Percentiles rank a stretch among this genome's conserved stretches.
phyloP scores from a whole-genome alignment of 2,329 filamentous ascomycete species.

The Dactylellina haptotyla region DNA sequence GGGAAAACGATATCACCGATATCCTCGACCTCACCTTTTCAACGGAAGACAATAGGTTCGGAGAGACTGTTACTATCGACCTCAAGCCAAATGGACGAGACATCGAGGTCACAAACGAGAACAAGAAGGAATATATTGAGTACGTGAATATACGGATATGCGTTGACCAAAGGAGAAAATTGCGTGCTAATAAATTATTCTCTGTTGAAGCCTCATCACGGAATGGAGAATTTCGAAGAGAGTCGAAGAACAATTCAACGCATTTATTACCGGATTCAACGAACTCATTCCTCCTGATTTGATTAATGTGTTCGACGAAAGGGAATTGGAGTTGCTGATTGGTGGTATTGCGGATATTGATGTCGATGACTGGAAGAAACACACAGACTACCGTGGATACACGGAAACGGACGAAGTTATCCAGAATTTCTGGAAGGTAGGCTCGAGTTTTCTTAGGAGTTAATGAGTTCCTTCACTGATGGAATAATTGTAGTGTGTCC shows the following conservation, averaged over 20 bases:
- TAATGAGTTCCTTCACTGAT: slow-evolving; percentile 38
- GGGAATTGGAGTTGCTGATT: slow-evolving; percentile 93
- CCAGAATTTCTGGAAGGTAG: slow-evolving; percentile 94
- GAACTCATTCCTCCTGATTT: slow-evolving; percentile 96
- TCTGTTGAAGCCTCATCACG: slow-evolving; percentile 76
- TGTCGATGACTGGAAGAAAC: slow-evolving; percentile 99
- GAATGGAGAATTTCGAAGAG: slow-evolving; percentile 99
- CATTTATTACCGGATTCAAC: slow-evolving; percentile 96
- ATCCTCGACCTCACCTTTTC: slow-evolving; percentile 96
- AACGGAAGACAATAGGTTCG: slow-evolving; percentile 96
- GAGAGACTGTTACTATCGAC: slow-evolving; percentile 92
- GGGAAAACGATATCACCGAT: slow-evolving; percentile 91
- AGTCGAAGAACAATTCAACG: slow-evolving; percentile 97
- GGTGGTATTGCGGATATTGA: slow-evolving; percentile 99
- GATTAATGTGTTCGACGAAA: slow-evolving; percentile 98
- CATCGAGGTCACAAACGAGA: slow-evolving; percentile 96
- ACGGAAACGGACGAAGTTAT: slow-evolving; percentile 97
- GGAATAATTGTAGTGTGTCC: slow-evolving; percentile 70
- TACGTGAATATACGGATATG: slow-evolving; percentile 59
- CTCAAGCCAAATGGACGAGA: slow-evolving; percentile 88
- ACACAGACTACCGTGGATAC: slow-evolving; percentile 98
- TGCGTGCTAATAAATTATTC: background rate
- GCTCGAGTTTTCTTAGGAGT: slow-evolving; percentile 30
- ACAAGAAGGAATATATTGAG: slow-evolving; percentile 99
- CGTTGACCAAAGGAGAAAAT: slow-evolving; percentile 1